These are phyloP conservation scores for Cordyceps pruinosa DNA, from an alignment of 2,329 filamentous ascomycete genomes.

Conservation along the genomic window DNA sequence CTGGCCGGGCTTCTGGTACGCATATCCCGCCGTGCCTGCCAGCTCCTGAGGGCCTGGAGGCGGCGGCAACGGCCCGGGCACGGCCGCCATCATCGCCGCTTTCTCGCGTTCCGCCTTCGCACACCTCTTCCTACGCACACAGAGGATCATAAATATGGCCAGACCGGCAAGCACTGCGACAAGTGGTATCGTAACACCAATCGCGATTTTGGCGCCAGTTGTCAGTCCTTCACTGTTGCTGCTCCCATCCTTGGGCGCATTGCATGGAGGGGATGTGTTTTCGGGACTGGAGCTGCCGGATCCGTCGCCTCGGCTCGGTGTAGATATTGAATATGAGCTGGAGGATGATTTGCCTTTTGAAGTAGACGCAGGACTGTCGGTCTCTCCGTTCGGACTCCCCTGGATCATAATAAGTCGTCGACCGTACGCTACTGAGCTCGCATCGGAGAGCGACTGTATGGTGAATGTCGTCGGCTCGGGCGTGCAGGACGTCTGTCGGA, in stretches of 20 bases:
- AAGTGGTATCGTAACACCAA: not conserved
- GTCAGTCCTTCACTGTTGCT: not conserved
- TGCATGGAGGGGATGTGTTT: not conserved
- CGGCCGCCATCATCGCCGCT: not conserved
- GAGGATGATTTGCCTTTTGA: not conserved
- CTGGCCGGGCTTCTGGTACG: not conserved
- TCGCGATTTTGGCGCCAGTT: not conserved
- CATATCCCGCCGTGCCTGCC: not conserved
- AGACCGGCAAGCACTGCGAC: not conserved
- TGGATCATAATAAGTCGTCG: not conserved
- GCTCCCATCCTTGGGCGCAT: no score
- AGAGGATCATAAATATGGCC: not conserved
- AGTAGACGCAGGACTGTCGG: not conserved
- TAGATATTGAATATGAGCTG: not conserved
- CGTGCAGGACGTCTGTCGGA: not conserved
- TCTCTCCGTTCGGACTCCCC: not conserved
- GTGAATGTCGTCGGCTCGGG: not conserved
- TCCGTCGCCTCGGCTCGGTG: not conserved
- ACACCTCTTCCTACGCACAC: not conserved
- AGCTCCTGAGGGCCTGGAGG: not conserved
- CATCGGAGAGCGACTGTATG: not conserved
- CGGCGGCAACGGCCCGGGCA: not conserved
- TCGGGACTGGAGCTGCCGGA: not conserved
- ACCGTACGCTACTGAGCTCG: not conserved
- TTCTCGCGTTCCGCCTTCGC: not conserved